These are phyloP conservation scores for Alloteropsis semialata DNA, from an alignment of 176 grass and related monocot species.

Conservation along the genomic window DNA sequence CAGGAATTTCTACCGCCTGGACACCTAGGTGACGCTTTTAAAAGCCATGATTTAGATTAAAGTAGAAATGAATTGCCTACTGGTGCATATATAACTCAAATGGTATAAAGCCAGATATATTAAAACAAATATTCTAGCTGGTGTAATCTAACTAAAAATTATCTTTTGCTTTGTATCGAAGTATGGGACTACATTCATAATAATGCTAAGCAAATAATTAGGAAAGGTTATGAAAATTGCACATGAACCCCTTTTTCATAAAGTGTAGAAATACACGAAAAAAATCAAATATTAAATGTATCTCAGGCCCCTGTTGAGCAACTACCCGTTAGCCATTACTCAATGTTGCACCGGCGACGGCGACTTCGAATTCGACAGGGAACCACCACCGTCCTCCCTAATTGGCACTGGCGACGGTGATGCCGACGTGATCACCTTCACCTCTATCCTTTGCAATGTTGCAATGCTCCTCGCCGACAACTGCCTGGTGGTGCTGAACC, in stretches of 20 bases:
- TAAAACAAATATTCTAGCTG: too few relatives aligned
- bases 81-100: too few relatives aligned
- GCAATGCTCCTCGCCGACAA: neutral
- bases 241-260: neutral
- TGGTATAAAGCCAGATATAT: too few relatives aligned
- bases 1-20: too few relatives aligned
- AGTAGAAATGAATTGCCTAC: too few relatives aligned
- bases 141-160: too few relatives aligned
- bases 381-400: slow-evolving; percentile 21
- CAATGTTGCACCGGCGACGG: neutral
- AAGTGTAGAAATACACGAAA: neutral
- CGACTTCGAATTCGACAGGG: slow-evolving; percentile 22
- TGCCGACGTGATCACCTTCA: neutral
- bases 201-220: too few relatives aligned
- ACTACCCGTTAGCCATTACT: neutral
- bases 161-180: too few relatives aligned
- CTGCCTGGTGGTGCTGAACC: neutral
- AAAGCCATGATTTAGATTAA: too few relatives aligned
- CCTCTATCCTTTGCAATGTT: slow-evolving; percentile 7
- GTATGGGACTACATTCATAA: too few relatives aligned
- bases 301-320: neutral
- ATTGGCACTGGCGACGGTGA: neutral
- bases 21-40: too few relatives aligned
- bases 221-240: too few relatives aligned
- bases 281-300: neutral